A percentile compares a stretch with the other conserved stretches of the same genome.
Conservation (phyloP, 1,284 basidiomycete genomes). For the Ceratobasidium sp. region DNA sequence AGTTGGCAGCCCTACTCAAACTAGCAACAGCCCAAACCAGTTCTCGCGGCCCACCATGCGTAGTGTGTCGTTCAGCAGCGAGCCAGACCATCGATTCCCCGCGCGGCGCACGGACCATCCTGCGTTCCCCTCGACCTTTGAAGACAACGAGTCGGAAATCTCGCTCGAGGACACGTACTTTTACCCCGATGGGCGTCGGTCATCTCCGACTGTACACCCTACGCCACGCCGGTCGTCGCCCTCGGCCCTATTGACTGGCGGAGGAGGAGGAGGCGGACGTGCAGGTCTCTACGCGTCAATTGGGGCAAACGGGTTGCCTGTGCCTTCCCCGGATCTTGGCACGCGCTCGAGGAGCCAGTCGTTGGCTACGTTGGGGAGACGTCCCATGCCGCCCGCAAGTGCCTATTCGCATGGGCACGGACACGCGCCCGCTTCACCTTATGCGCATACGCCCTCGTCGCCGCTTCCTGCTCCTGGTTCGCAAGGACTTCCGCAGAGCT, state of each 20-base stretch:
- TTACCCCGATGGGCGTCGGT: conserved; percentile 18
- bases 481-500: conserved; percentile 43
- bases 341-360: conserved; percentile 81
- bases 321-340: conserved; percentile 59
- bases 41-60: conserved; percentile 32
- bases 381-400: conserved; percentile 64
- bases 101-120: conserved; percentile 65
- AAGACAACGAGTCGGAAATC: conserved; percentile 77
- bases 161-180: conserved; percentile 49
- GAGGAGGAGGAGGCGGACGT: conserved; percentile 4
- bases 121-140: conserved; percentile 73
- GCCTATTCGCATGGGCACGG: no score
- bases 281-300: conserved; percentile 57
- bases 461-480: conserved; percentile 51
- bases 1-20: conserved; percentile 13
- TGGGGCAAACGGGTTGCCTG: conserved; percentile 67
- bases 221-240: conserved; percentile 47
- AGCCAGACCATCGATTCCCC: conserved; percentile 47
- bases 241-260: conserved; percentile 60
- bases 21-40: conserved; percentile 36
- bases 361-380: conserved; percentile 68
- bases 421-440: conserved; percentile 66
- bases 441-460: conserved; percentile 62
- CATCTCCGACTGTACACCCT: conserved; percentile 16
- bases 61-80: conserved; percentile 50